phyloP scores from a whole-genome alignment of 495 filamentous ascomycete species.

The Amniculicola lignicola region DNA sequence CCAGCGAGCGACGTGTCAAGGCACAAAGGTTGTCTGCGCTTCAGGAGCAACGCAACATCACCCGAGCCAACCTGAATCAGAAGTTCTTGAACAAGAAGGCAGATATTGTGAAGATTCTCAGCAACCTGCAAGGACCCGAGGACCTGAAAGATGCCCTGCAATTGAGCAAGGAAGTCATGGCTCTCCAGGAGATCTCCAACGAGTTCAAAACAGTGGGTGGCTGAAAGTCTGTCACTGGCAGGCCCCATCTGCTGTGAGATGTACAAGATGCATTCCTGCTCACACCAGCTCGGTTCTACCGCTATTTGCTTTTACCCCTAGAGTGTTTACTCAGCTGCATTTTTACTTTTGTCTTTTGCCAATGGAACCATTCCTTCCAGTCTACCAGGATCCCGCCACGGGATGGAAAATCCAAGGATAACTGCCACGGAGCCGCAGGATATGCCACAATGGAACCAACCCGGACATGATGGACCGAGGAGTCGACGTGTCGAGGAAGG shows the following conservation, averaged over 20 bases:
- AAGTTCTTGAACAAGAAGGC: slow-evolving; percentile 23
- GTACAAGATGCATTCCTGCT: too few species aligned
- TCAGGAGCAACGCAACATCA: slow-evolving; percentile 17
- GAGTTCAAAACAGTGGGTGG: slow-evolving; percentile 21
- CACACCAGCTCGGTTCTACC: too few species aligned
- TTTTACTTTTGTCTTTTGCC: too few species aligned
- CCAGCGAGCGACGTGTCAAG: slow-evolving; percentile 23
- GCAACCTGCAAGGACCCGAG: slow-evolving; percentile 23
- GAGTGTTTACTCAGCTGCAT: too few species aligned
- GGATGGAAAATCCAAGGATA: background rate
- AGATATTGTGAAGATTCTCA: slow-evolving; percentile 13
- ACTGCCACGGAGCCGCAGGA: background rate
- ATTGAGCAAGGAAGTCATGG: slow-evolving; percentile 17
- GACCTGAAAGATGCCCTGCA: slow-evolving; percentile 25
- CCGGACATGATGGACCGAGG: too few species aligned
- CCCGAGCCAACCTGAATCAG: slow-evolving; percentile 11
- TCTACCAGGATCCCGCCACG: background rate
- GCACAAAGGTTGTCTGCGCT: slow-evolving; percentile 6
- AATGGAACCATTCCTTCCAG: too few species aligned
- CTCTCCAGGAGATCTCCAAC: slow-evolving; percentile 24
- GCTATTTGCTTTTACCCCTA: too few species aligned
- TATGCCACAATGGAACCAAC: background rate
- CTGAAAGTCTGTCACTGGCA: slow-evolving; percentile 6
- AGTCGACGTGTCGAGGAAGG: too few species aligned
- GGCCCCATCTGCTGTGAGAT: background rate